Percentiles rank a stretch among this genome's conserved stretches.
These are phyloP conservation scores for Lipomyces kockii DNA, from an alignment of 805 yeast species.

Conservation along the genomic window DNA sequence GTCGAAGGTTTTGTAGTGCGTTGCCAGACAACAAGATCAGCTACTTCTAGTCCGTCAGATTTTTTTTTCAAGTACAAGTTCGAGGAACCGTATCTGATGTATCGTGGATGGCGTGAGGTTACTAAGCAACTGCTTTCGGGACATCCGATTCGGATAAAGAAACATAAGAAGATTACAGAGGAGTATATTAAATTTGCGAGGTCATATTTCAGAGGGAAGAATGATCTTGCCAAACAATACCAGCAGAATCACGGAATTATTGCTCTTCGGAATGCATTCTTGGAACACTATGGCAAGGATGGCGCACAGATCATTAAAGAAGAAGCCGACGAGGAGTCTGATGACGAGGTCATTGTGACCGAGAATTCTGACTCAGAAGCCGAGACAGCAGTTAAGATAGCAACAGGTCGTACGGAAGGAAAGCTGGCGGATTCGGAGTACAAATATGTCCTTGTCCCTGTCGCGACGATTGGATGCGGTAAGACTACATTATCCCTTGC, in stretches of 20 bases:
- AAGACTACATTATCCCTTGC: constrained; percentile 82
- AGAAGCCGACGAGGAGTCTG: constrained; percentile 41
- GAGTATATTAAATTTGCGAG: constrained; percentile 71
- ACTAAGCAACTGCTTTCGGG: constrained; percentile 61
- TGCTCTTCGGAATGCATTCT: constrained; percentile 67
- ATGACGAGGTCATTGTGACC: constrained; percentile 14
- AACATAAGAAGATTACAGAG: constrained; percentile 64
- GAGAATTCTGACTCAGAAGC: constrained; percentile 33
- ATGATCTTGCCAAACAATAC: constrained; percentile 54
- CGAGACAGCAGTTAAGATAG: not conserved
- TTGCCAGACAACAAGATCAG: constrained; percentile 47
- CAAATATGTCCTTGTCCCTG: constrained; percentile 73
- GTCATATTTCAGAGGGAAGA: constrained; percentile 57
- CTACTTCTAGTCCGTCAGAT: constrained; percentile 39
- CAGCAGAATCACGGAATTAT: constrained; percentile 72
- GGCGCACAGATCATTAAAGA: constrained; percentile 60
- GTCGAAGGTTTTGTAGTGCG: constrained; percentile 94
- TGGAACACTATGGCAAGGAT: constrained; percentile 56
- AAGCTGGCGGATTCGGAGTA: constrained; percentile 40
- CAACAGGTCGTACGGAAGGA: not conserved
- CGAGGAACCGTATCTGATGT: constrained; percentile 91
- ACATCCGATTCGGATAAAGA: constrained; percentile 47
- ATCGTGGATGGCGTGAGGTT: constrained; percentile 87
- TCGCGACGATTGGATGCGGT: constrained; percentile 94
- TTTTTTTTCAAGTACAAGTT: constrained; percentile 92